A percentile compares a stretch with the other conserved stretches of the same genome.
Evolutionary conservation across 768 basidiomycete genomes (phyloP).

Genomic region (Hygrocybe coccinea): DNA sequence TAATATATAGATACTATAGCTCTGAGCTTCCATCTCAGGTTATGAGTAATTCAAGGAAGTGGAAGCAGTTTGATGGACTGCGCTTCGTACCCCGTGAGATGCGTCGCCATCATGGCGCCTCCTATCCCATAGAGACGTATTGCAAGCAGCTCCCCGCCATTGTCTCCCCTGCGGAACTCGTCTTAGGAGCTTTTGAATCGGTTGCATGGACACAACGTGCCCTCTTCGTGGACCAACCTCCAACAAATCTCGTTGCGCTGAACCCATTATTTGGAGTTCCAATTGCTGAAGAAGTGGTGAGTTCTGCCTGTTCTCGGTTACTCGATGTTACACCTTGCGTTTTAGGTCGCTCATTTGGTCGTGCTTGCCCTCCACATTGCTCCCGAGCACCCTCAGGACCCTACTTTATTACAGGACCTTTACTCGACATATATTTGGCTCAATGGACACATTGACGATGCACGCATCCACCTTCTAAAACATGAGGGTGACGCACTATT

Average conservation of each 20-base stretch:
- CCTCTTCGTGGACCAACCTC: slow-evolving; percentile 26
- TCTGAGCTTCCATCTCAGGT: slow-evolving; percentile 31
- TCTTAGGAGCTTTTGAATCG: slow-evolving; percentile 34
- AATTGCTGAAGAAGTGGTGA: slow-evolving; percentile 39
- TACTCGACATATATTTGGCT: slow-evolving; percentile 33
- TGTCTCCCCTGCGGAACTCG: slow-evolving; percentile 36
- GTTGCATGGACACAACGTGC: slow-evolving; percentile 51
- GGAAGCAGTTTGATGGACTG: slow-evolving; percentile 24
- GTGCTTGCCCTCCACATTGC: slow-evolving; percentile 31
- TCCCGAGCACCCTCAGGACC: slow-evolving; percentile 17
- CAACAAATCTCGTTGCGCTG: slow-evolving; percentile 28
- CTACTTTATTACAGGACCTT: slow-evolving; percentile 34
- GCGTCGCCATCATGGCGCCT: slow-evolving; percentile 14
- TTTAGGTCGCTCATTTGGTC: slow-evolving; percentile 40
- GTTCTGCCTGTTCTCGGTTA: slow-evolving; percentile 1
- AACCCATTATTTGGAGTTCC: slow-evolving; percentile 40
- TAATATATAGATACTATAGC: slow-evolving; percentile 34
- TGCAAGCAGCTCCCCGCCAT: slow-evolving; percentile 32
- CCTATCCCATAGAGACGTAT: slow-evolving; percentile 15
- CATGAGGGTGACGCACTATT: slow-evolving; percentile 32
- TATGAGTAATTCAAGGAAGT: slow-evolving; percentile 21
- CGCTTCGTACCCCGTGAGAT: slow-evolving; percentile 40
- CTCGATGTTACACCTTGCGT: not conserved
- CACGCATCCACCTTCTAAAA: slow-evolving; percentile 15
- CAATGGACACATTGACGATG: slow-evolving; percentile 15